Evolutionary conservation across 257 asterid genomes (phyloP).

Genomic region (Pogostemon cablin): DNA sequence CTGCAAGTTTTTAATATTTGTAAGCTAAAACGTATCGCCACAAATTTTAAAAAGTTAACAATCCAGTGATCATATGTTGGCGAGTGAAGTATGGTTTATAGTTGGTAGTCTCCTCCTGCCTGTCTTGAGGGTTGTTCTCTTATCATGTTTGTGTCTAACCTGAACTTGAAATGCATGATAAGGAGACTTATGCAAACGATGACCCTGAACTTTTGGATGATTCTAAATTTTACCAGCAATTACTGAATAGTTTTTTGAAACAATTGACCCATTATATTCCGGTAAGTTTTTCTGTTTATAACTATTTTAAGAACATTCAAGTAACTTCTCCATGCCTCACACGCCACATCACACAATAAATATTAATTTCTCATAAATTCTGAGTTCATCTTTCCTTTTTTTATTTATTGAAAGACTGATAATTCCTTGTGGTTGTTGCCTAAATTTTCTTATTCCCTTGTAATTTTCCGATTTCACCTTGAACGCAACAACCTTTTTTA

Average conservation of each 20-base stretch:
- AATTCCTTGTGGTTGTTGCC: no score
- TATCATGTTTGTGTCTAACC: not conserved
- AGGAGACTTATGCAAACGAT: constrained; percentile 55
- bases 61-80: not conserved
- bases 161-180: constrained; percentile 26
- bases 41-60: no score
- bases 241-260: constrained; percentile 91
- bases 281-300: constrained; percentile 48
- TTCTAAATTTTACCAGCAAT: constrained; percentile 81
- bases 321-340: constrained; percentile 4
- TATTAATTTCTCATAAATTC: not conserved
- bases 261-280: constrained; percentile 80
- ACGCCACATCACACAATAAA: constrained; percentile 1
- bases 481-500: no score
- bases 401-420: not conserved
- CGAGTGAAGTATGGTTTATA: not conserved
- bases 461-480: no score
- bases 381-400: not conserved
- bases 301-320: not conserved
- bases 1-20: not conserved
- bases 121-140: not conserved
- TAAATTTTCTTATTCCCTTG: no score
- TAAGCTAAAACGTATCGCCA: not conserved
- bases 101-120: not conserved
- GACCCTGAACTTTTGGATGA: constrained; percentile 93